Base-by-base conservation (phyloP, 352 stramenopile genomes). In the Globisporangium cystogenes region DNA sequence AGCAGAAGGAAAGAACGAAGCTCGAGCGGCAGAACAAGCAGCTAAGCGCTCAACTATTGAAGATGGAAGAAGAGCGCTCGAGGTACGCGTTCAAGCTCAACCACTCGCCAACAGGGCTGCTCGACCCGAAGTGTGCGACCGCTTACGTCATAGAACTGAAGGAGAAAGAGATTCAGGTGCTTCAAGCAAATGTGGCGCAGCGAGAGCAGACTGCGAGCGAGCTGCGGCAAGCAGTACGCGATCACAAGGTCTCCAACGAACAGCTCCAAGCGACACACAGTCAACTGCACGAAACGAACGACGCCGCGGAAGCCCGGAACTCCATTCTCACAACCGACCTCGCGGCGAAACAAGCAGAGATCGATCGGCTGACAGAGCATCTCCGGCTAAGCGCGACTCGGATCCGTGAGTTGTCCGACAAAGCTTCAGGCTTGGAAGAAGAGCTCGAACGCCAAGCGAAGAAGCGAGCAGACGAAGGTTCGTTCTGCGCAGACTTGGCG, bases 61-160 rank as follows among this genome's bases (percentile, higher is more conserved):
- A 57, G 41, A 70, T 86, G 55, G 74, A 90, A 43, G 72, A 90
- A 8, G 74, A 85, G 42, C 41, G 77, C 23, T 70, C 70, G 4
- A 58, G 58, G 10, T 88, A 84, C 45, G 67, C 65, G 5, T 67
- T 51, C 18, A 57, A 60, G 20, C 53, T 88, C 26, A 72, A 75
- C 29, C 51, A 70, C 15, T 64, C 65, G 26, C 77, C 77, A 15
- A 80, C 60, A 0, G 65, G 68, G 1, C 42, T 59, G 18, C 54
- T 60, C 2, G 60, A 68, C 7, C 60, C 64, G 3, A 57, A 65
- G 18, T 51, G 65, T 8, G 65, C 77, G 8, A 45, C 64, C n/a
- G 42, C 56, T 1, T 60, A 74, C 31, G 72, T 88, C 0, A 60
- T 88, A 4, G 57, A 57, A 8, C 51, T 88, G 2, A 86, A 88